Evolutionary conservation across 1,139 yeast genomes (phyloP).

Genomic region (Yamadazyma triangularis): DNA sequence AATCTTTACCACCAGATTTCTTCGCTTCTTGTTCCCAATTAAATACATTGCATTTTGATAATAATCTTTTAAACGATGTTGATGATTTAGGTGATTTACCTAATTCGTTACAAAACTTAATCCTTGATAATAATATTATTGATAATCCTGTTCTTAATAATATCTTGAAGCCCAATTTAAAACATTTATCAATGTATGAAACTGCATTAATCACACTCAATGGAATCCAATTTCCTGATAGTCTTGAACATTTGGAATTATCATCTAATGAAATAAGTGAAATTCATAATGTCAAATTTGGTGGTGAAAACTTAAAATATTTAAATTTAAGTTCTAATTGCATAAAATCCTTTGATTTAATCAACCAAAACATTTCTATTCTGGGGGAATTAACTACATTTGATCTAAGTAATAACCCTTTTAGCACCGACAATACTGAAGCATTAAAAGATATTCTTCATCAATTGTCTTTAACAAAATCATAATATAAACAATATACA

Average conservation of each 20-base stretch:
- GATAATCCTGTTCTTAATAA: constrained; percentile 18
- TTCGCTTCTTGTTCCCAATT: constrained; percentile 11
- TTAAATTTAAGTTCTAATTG: constrained; percentile 7
- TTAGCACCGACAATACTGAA: no score
- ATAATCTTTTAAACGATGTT: constrained; percentile 19
- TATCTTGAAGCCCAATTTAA: constrained; percentile 15
- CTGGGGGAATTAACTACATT: neutral
- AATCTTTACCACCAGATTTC: constrained; percentile 12
- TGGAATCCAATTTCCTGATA: constrained; percentile 14
- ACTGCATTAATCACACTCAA: constrained; percentile 19
- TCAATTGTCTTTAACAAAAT: no score
- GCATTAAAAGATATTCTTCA: no score
- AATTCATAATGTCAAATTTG: constrained; percentile 12
- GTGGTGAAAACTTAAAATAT: constrained; percentile 6
- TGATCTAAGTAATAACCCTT: no score
- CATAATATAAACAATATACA: neutral
- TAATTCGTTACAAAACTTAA: constrained; percentile 12
- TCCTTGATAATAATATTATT: constrained; percentile 20
- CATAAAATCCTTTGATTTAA: neutral
- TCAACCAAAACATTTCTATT: neutral
- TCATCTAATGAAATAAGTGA: constrained; percentile 17
- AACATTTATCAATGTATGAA: constrained; percentile 16
- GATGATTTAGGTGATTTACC: constrained; percentile 23
- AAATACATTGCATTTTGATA: constrained; percentile 13
- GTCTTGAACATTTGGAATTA: constrained; percentile 13